These are phyloP conservation scores for Kodamaea hsintzibuensis DNA, from an alignment of 805 yeast genomes.

Conservation along the genomic window DNA sequence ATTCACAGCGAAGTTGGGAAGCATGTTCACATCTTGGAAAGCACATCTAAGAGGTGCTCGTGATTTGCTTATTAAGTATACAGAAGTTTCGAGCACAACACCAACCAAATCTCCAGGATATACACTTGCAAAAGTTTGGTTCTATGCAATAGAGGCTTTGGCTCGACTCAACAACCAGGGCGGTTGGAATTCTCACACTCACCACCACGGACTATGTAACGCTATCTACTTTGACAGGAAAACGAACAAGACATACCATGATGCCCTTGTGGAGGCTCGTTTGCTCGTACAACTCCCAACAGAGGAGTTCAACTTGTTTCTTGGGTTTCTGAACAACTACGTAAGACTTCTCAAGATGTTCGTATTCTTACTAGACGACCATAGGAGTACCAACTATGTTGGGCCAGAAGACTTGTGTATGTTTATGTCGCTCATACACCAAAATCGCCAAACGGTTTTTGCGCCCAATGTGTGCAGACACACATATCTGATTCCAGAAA, in stretches of 20 bases:
- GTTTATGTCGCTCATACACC: slow-evolving; percentile 14
- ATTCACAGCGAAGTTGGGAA: slow-evolving; percentile 22
- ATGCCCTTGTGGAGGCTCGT: slow-evolving; percentile 29
- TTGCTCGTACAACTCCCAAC: slow-evolving; percentile 20
- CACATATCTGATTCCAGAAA: slow-evolving; percentile 25
- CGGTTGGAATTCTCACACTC: slow-evolving; percentile 3
- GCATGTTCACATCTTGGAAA: slow-evolving; percentile 21
- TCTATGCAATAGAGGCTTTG: slow-evolving; percentile 26
- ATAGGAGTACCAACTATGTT: neutral
- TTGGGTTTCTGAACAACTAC: slow-evolving; percentile 32
- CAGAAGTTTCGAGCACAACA: slow-evolving; percentile 14
- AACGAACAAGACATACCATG: slow-evolving; percentile 29
- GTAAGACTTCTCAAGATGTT: slow-evolving; percentile 29
- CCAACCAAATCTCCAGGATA: slow-evolving; percentile 15
- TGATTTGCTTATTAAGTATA: slow-evolving; percentile 24
- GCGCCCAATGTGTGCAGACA: slow-evolving; percentile 23
- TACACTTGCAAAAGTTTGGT: slow-evolving; percentile 29
- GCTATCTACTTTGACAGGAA: neutral
- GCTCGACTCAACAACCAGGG: slow-evolving; percentile 18
- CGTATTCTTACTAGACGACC: slow-evolving; percentile 1
- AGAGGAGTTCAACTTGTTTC: slow-evolving; percentile 30
- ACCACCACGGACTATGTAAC: neutral
- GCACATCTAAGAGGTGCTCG: slow-evolving; percentile 27
- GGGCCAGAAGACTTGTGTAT: slow-evolving; percentile 15
- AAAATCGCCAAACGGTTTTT: slow-evolving; percentile 22